These are phyloP conservation scores for Penicillium goetzii DNA, from an alignment of 495 filamentous ascomycete genomes.

Conservation along the genomic window DNA sequence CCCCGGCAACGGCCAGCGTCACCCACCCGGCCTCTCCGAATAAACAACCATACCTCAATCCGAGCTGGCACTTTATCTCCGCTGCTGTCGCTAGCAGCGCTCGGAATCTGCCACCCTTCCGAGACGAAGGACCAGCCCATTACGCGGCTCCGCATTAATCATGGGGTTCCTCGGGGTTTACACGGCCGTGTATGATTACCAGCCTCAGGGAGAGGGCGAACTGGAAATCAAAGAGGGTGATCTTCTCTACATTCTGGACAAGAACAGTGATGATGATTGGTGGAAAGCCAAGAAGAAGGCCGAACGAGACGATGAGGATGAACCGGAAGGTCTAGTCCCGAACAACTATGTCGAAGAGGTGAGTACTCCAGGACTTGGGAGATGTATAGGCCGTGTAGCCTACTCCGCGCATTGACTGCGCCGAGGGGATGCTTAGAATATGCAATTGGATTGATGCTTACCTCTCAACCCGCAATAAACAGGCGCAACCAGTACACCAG, in stretches of 20 bases:
- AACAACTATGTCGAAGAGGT: slow-evolving; percentile 98
- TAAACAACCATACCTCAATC: slow-evolving; percentile 17
- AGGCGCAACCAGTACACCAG: slow-evolving; percentile 72
- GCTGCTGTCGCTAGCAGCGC: slow-evolving; percentile 33
- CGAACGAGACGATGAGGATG: slow-evolving; percentile 86
- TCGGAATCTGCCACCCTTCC: slow-evolving; percentile 9
- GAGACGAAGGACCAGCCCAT: not conserved
- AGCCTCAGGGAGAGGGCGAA: slow-evolving; percentile 86
- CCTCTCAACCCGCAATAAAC: slow-evolving; percentile 7
- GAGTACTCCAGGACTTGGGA: slow-evolving; percentile 25
- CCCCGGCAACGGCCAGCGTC: slow-evolving; percentile 28
- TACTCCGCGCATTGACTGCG: slow-evolving; percentile 2
- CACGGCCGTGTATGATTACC: slow-evolving; percentile 91
- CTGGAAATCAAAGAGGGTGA: slow-evolving; percentile 87
- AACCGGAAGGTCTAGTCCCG: slow-evolving; percentile 90
- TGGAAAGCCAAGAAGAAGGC: slow-evolving; percentile 99
- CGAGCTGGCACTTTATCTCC: slow-evolving; percentile 11
- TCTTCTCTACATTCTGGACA: slow-evolving; percentile 88
- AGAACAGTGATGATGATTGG: slow-evolving; percentile 89
- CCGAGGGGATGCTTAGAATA: not conserved
- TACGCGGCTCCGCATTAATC: slow-evolving; percentile 18
- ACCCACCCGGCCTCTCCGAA: slow-evolving; percentile 22
- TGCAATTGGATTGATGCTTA: slow-evolving; percentile 25
- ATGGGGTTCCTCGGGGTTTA: slow-evolving; percentile 91
- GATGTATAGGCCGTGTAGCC: not conserved